A percentile compares a stretch with the other conserved stretches of the same genome.
Conservation (phyloP, 2,329 filamentous ascomycete species). For the Fusarium xylarioides region DNA sequence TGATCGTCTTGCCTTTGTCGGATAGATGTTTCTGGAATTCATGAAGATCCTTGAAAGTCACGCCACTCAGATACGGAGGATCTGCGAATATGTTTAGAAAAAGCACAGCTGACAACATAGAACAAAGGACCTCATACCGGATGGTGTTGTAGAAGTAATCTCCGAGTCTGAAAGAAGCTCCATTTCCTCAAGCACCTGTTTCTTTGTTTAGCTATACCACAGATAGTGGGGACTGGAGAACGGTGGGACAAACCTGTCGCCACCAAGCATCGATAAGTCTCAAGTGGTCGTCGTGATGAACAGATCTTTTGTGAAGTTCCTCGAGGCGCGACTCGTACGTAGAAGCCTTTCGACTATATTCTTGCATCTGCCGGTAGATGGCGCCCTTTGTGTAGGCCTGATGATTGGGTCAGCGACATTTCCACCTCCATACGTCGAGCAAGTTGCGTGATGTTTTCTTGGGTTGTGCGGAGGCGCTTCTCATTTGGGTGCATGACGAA, state of each 20-base stretch:
- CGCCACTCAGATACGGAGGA: conserved; percentile 64
- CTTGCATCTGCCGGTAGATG: conserved; percentile 96
- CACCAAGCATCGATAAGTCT: conserved; percentile 94
- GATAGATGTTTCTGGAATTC: conserved; percentile 86
- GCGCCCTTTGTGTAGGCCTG: conserved; percentile 77
- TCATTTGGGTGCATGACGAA: conserved; percentile 31
- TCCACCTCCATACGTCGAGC: conserved; percentile 30
- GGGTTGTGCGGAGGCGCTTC: conserved; percentile 30
- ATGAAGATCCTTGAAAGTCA: conserved; percentile 69
- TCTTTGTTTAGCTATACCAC: conserved; percentile 17
- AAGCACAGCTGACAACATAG: not conserved
- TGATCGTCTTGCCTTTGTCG: conserved; percentile 79
- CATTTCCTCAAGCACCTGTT: conserved; percentile 70
- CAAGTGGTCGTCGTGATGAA: conserved; percentile 91
- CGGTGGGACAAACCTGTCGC: conserved; percentile 73
- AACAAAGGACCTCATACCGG: conserved; percentile 38
- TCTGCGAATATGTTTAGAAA: conserved; percentile 53
- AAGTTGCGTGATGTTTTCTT: conserved; percentile 33
- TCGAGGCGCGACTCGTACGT: conserved; percentile 83
- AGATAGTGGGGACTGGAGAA: not conserved
- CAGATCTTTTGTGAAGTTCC: conserved; percentile 79
- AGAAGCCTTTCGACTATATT: conserved; percentile 91
- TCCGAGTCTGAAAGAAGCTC: conserved; percentile 65
- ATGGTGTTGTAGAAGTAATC: conserved; percentile 32
- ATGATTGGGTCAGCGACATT: conserved; percentile 40